Evolutionary conservation across 805 yeast species (phyloP).

Genomic region (Candida adriatica): DNA sequence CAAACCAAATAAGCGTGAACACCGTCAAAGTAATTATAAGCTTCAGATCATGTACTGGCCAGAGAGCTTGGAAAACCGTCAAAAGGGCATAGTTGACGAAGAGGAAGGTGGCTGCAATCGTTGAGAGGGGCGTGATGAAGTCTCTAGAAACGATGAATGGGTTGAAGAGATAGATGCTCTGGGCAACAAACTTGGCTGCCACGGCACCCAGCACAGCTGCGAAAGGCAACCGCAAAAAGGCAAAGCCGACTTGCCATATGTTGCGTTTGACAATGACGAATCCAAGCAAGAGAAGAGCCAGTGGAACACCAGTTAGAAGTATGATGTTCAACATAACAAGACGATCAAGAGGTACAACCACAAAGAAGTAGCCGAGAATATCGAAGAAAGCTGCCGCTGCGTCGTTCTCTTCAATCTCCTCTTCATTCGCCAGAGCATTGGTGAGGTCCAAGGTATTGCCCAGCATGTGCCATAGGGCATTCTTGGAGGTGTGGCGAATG

Average conservation of each 20-base stretch:
- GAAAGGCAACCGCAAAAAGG: constrained; percentile 53
- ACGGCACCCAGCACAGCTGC: constrained; percentile 41
- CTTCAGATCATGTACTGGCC: constrained; percentile 54
- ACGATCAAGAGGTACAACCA: constrained; percentile 42
- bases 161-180: constrained; percentile 36
- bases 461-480: constrained; percentile 82
- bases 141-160: constrained; percentile 47
- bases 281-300: constrained; percentile 40
- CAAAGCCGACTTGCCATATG: constrained; percentile 42
- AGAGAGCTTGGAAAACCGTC: constrained; percentile 28
- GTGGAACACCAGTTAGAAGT: constrained; percentile 48
- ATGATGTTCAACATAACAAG: constrained; percentile 47
- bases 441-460: constrained; percentile 60
- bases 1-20: constrained; percentile 50
- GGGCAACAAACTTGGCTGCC: constrained; percentile 29
- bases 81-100: constrained; percentile 51
- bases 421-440: constrained; percentile 34
- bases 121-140: constrained; percentile 41
- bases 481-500: constrained; percentile 54
- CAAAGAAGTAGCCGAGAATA: constrained; percentile 49
- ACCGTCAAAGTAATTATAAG: constrained; percentile 49
- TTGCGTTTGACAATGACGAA: constrained; percentile 39
- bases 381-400: constrained; percentile 59
- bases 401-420: constrained; percentile 26
- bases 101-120: constrained; percentile 40